A percentile compares a stretch with the other conserved stretches of the same genome.
phyloP scores from a whole-genome alignment of 129 eudicot genomes.

The Gnaphalium uliginosum region DNA sequence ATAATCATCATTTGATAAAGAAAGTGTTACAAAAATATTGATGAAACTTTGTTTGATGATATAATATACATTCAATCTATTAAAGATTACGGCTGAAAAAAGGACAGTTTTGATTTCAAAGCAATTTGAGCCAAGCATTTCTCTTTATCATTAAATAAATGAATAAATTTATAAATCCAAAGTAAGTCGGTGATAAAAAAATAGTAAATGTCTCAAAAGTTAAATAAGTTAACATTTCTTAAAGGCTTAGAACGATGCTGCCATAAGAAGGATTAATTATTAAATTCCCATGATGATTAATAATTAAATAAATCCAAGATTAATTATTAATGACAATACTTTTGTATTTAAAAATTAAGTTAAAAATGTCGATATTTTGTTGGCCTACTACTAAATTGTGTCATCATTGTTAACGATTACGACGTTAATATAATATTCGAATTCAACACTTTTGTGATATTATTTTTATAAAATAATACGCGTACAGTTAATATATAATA shows the following conservation, averaged over 20 bases:
- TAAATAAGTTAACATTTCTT: slow-evolving; percentile 30
- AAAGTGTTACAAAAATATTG: no score
- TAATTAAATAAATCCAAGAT: slow-evolving; percentile 23
- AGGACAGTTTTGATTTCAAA: slow-evolving; percentile 37
- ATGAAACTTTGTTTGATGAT: neutral
- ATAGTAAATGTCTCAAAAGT: slow-evolving; percentile 25
- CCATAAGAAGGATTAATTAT: slow-evolving; percentile 22
- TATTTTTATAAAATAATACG: neutral
- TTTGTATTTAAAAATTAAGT: neutral
- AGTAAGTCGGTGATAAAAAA: slow-evolving; percentile 41
- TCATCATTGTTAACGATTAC: slow-evolving; percentile 34
- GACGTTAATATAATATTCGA: slow-evolving; percentile 15
- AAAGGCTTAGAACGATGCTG: slow-evolving; percentile 36
- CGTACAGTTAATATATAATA: neutral
- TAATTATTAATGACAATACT: slow-evolving; percentile 9
- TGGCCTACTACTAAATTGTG: slow-evolving; percentile 33
- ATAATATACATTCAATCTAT: neutral
- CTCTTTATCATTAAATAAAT: slow-evolving; percentile 5
- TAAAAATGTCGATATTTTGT: slow-evolving; percentile 25
- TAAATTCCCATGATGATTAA: slow-evolving; percentile 1
- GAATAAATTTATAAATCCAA: slow-evolving; percentile 20
- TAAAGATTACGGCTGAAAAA: slow-evolving; percentile 22
- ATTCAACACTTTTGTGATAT: slow-evolving; percentile 16
- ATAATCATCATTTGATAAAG: neutral
- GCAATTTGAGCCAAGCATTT: slow-evolving; percentile 50